phyloP scores from a whole-genome alignment of 2,329 filamentous ascomycete genomes.

The Endoconidiophora polonica region DNA sequence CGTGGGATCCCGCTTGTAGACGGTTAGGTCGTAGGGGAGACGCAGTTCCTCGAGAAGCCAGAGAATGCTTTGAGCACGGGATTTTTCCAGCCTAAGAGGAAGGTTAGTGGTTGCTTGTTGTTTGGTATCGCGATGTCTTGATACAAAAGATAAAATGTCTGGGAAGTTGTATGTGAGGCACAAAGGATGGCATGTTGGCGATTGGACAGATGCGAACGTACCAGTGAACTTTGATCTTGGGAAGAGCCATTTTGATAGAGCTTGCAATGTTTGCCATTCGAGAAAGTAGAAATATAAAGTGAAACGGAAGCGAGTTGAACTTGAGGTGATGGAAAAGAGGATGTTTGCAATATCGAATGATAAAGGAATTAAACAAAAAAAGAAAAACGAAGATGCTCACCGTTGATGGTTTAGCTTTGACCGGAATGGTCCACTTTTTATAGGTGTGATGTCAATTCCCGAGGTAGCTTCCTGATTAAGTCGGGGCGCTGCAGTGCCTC shows the following conservation, averaged over 20 bases:
- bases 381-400: too few relatives aligned
- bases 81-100: conserved; percentile 55
- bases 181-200: neutral
- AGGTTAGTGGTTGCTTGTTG: neutral
- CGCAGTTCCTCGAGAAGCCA: conserved; percentile 77
- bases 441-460: too few relatives aligned
- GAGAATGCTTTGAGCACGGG: conserved; percentile 65
- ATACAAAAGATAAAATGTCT: neutral
- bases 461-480: too few relatives aligned
- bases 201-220: conserved; percentile 10
- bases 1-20: conserved; percentile 50
- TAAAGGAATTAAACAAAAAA: too few relatives aligned
- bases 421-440: too few relatives aligned
- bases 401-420: neutral
- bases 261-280: conserved; percentile 2
- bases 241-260: conserved; percentile 15
- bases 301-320: too few relatives aligned
- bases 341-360: too few relatives aligned
- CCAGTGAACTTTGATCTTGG: conserved; percentile 32
- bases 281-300: too few relatives aligned
- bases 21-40: conserved; percentile 61
- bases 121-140: neutral
- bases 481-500: too few relatives aligned
- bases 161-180: neutral
- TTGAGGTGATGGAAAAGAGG: too few relatives aligned